A percentile compares a stretch with the other conserved stretches of the same genome.
Conservation (phyloP, 352 stramenopile genomes). For the Aphanomyces astaci region DNA sequence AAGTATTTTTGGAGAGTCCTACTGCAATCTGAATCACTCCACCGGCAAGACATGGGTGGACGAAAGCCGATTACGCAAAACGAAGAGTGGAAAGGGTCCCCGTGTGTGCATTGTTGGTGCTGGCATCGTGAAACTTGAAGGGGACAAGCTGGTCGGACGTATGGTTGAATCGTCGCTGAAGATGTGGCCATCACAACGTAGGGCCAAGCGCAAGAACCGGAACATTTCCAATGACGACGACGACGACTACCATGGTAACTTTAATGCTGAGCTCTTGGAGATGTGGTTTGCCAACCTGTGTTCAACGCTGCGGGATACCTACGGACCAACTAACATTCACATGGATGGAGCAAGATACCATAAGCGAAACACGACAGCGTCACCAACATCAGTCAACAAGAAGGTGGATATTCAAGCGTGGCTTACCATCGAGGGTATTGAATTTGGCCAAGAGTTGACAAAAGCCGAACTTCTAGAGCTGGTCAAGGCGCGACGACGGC, state of each 20-base stretch:
- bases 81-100: neutral
- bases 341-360: conserved; percentile 19
- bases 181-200: neutral
- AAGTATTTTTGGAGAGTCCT: conserved; percentile 28
- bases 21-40: conserved; percentile 25
- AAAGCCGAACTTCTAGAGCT: conserved; percentile 7
- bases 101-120: conserved; percentile 22
- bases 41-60: conserved; percentile 19
- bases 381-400: neutral
- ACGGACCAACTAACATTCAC: conserved; percentile 8
- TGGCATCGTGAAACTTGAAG: conserved; percentile 1
- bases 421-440: neutral
- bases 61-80: neutral
- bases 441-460: neutral
- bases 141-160: neutral
- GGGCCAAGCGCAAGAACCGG: neutral
- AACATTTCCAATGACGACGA: too few species aligned
- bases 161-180: neutral
- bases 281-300: conserved; percentile 12
- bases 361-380: conserved; percentile 4
- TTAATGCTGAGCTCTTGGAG: conserved; percentile 12
- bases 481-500: neutral
- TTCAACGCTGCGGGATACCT: neutral
- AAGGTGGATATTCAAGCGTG: conserved; percentile 17
- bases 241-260: conserved; percentile 24